These are phyloP conservation scores for Scleroderma bovista DNA, from an alignment of 768 basidiomycete genomes.

Conservation along the genomic window DNA sequence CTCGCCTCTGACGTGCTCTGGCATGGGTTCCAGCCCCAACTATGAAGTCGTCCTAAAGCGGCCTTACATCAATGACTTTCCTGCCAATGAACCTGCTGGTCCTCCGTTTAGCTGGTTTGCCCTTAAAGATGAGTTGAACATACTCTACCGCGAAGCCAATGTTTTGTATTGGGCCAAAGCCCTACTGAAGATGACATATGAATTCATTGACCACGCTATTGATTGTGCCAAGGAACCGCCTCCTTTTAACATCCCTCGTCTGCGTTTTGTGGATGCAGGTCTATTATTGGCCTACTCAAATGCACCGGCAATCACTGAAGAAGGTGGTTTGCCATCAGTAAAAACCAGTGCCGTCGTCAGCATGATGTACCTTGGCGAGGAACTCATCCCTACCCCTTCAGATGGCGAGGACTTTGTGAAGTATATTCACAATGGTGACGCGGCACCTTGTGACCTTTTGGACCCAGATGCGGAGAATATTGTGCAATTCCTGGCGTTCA, in stretches of 20 bases:
- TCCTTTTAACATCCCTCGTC: conserved; percentile 4
- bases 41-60: conserved; percentile 1
- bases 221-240: neutral
- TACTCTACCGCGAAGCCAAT: conserved; percentile 7
- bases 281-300: neutral
- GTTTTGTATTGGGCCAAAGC: conserved; percentile 7
- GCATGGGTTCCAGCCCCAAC: neutral
- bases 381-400: neutral
- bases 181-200: conserved; percentile 4
- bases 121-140: neutral
- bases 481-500: neutral
- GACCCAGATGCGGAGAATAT: neutral
- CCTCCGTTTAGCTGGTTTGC: neutral
- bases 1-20: neutral
- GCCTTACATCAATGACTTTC: neutral
- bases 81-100: neutral
- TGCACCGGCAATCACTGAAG: neutral
- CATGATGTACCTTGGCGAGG: neutral
- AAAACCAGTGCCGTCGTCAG: neutral
- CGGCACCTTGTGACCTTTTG: neutral
- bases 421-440: neutral
- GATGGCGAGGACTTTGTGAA: too few relatives aligned
- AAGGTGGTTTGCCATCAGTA: neutral
- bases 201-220: conserved; percentile 2
- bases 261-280: conserved; percentile 7